Evolutionary conservation across 768 basidiomycete genomes (phyloP), one percentile per base, ranked within the genome.

Genomic region (Dacryopinax primogenitus): DNA sequence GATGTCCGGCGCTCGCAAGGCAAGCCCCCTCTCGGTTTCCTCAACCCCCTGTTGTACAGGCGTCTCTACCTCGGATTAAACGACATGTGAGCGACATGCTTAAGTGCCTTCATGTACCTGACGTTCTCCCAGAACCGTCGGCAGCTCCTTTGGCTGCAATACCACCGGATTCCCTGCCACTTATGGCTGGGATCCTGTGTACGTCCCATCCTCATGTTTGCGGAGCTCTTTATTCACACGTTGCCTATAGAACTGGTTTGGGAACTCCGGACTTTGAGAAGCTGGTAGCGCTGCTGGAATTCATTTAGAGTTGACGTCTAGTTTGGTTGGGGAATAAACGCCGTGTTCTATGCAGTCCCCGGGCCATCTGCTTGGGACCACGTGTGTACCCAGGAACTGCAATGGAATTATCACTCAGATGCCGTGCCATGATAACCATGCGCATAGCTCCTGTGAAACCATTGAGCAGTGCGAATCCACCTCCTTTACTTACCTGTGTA

Each of bases 111-210:
- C 7, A 32, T 4, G 4, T 30, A 3, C 9, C 51, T 58, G 4
- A 58, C 26, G 21, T 6, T 30, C 4, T 15, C 15, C 9, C 21
- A 58, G 51, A 9, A 65, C 62, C 16, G 76, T 75, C 12, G 45
- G 62, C 21, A 70, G 39, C 26, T 67, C 67, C 51, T 67, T 68
- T 11, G 68, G 68, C 3, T 71, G 66, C 47, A 64, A 32, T 32
- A 74, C 74, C 16, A 70, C 72, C 39, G 75, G 75, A n/a, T 76
- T 76, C 70, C 66, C 68, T 13, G 73, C 51, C 9, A 58, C 51
- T 13, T 18, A 58, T 30, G 51, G 51, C 26, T 58, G 51, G 51
- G 51, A 58, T 21, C 51, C 51, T 18, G 51, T 58, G 51, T 58
- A 58, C 11, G 51, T 28, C 4, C 30, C 3, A 6, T 28, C 26